These are phyloP conservation scores for Globisporangium parvum DNA, from an alignment of 352 stramenopile species.

Conservation along the genomic window DNA sequence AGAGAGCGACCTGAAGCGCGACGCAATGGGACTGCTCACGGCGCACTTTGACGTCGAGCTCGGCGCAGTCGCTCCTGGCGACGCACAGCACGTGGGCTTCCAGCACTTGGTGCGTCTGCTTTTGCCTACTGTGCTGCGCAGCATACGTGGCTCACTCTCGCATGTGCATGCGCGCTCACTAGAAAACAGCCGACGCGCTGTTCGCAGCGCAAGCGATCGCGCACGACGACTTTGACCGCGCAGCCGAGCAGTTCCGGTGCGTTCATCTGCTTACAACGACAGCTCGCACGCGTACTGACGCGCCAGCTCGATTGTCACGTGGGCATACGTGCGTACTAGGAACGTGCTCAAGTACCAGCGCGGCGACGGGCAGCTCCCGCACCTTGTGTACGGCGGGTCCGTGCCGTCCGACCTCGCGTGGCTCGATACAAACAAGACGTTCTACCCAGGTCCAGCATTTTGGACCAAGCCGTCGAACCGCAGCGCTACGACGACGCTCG, in stretches of 20 bases:
- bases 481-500: background rate
- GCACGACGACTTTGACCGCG: constrained; percentile 65
- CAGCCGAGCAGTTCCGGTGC: constrained; percentile 54
- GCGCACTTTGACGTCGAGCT: constrained; percentile 61
- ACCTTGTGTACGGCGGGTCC: constrained; percentile 73
- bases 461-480: constrained; percentile 20
- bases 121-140: background rate
- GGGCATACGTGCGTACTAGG: constrained; percentile 11
- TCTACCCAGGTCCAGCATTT: constrained; percentile 74
- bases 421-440: constrained; percentile 65
- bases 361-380: constrained; percentile 46
- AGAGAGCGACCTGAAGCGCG: constrained; percentile 36
- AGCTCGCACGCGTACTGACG: background rate
- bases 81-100: constrained; percentile 48
- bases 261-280: background rate
- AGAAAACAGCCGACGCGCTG: constrained; percentile 73
- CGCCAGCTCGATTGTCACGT: background rate
- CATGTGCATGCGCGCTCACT: background rate
- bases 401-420: constrained; percentile 41
- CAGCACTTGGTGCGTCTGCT: constrained; percentile 58
- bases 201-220: constrained; percentile 74
- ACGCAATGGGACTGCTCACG: constrained; percentile 35
- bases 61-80: constrained; percentile 54
- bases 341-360: constrained; percentile 55
- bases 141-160: background rate